These are phyloP conservation scores for Fusarium coffeatum DNA, from an alignment of 2,329 filamentous ascomycete genomes.

Conservation along the genomic window DNA sequence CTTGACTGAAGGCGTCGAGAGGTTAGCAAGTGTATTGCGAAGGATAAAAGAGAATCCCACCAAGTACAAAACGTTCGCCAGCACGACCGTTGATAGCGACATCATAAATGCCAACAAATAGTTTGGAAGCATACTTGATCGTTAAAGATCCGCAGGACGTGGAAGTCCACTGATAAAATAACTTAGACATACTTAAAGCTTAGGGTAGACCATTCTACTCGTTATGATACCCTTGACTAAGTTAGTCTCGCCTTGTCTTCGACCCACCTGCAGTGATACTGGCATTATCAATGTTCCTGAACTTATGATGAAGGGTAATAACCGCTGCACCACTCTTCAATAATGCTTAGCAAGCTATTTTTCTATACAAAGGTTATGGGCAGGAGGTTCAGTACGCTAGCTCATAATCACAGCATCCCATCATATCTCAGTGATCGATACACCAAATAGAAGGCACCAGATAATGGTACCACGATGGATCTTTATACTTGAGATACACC, in stretches of 20 bases:
- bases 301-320: neutral
- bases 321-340: neutral
- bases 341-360: neutral
- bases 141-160: too few species aligned
- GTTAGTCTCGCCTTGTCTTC: too few species aligned
- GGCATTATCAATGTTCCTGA: neutral
- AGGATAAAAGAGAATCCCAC: conserved; percentile 48
- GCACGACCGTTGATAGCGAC: conserved; percentile 24
- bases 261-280: too few species aligned
- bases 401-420: neutral
- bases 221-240: too few species aligned
- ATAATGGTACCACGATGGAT: neutral
- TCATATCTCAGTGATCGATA: neutral
- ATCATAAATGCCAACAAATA: conserved; percentile 45
- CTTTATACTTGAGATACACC: neutral
- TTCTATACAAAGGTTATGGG: neutral
- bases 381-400: neutral
- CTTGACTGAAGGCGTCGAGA: conserved; percentile 74
- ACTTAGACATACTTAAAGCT: too few species aligned
- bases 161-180: too few species aligned
- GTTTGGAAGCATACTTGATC: neutral
- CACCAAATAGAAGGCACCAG: neutral
- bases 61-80: conserved; percentile 42
- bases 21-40: conserved; percentile 64
- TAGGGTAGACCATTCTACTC: too few species aligned